Percentiles rank a stretch among this genome's conserved stretches.
phyloP scores from a whole-genome alignment of 2,329 filamentous ascomycete species.

The Claviceps maximensis region DNA sequence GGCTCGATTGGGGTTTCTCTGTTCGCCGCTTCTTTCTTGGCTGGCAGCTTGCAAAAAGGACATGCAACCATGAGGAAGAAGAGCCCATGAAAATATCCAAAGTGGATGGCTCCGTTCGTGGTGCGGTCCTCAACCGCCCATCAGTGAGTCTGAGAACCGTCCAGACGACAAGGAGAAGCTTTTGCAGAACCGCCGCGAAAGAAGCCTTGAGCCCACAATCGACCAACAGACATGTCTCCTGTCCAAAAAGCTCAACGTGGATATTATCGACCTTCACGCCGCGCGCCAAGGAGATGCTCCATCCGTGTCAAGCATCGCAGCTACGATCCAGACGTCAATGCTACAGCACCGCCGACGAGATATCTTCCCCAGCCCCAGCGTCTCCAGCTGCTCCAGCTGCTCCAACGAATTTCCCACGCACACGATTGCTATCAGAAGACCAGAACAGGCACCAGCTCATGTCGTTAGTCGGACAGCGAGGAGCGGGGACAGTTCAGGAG shows the following conservation, averaged over 20 bases:
- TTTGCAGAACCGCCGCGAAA: slow-evolving; percentile 13
- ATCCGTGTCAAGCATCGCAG: slow-evolving; percentile 1
- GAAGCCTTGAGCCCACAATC: slow-evolving; percentile 7
- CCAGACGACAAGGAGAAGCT: slow-evolving; percentile 13
- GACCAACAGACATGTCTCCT: slow-evolving; percentile 11
- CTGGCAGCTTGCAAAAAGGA: slow-evolving; percentile 1
- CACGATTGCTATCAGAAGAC: slow-evolving; percentile 1
- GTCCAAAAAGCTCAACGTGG: slow-evolving; percentile 24
- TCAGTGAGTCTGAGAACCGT: slow-evolving; percentile 16
- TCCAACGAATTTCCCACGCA: slow-evolving; percentile 3
- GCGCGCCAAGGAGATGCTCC: slow-evolving; percentile 13
- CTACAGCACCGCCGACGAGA: slow-evolving; percentile 17
- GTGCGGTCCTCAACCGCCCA: slow-evolving; percentile 37
- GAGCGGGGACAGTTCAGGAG: slow-evolving; percentile 35
- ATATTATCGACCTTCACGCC: slow-evolving; percentile 28
- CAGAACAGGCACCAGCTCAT: slow-evolving; percentile 33
- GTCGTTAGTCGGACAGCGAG: slow-evolving; percentile 36
- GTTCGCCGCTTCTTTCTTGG: neutral
- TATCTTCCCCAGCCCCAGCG: slow-evolving; percentile 8
- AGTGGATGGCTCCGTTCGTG: slow-evolving; percentile 47
- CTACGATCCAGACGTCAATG: slow-evolving; percentile 8
- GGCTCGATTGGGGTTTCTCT: neutral
- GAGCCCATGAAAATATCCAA: slow-evolving; percentile 47
- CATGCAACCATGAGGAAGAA: slow-evolving; percentile 34
- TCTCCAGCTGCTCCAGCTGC: slow-evolving; percentile 8